Evolutionary conservation across 176 grass and related monocot species (phyloP).

Genomic region (Carex scoparia): DNA sequence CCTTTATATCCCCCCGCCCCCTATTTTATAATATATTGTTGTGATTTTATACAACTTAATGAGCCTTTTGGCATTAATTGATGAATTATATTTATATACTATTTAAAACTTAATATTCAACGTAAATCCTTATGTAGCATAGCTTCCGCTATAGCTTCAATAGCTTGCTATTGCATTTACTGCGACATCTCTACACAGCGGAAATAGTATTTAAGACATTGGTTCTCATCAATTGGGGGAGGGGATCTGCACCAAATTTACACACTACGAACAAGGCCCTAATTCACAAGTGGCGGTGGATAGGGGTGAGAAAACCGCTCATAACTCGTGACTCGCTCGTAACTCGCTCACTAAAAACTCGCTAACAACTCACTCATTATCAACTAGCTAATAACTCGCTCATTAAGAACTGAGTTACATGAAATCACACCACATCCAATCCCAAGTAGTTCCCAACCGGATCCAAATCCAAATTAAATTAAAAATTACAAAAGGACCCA

Average conservation of each 20-base stretch:
- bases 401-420: no score
- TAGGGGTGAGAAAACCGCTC: no score
- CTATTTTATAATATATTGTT: neutral
- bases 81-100: neutral
- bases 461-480: no score
- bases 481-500: no score
- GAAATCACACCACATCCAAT: no score
- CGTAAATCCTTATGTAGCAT: neutral
- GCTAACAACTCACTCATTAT: no score
- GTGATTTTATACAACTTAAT: neutral
- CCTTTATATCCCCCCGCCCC: neutral
- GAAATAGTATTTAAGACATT: neutral
- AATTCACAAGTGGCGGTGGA: neutral
- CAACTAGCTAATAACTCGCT: no score
- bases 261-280: neutral
- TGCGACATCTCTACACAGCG: neutral
- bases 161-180: neutral
- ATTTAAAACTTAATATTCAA: neutral
- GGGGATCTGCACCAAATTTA: neutral
- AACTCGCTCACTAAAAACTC: no score
- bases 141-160: neutral
- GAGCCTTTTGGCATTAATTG: neutral
- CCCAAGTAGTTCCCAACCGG: no score
- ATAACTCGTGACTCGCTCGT: no score
- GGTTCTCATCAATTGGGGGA: neutral